Evolutionary conservation across 352 stramenopile genomes (phyloP), one percentile per base, ranked within the genome.

Genomic region (Globisporangium mamillatum): DNA sequence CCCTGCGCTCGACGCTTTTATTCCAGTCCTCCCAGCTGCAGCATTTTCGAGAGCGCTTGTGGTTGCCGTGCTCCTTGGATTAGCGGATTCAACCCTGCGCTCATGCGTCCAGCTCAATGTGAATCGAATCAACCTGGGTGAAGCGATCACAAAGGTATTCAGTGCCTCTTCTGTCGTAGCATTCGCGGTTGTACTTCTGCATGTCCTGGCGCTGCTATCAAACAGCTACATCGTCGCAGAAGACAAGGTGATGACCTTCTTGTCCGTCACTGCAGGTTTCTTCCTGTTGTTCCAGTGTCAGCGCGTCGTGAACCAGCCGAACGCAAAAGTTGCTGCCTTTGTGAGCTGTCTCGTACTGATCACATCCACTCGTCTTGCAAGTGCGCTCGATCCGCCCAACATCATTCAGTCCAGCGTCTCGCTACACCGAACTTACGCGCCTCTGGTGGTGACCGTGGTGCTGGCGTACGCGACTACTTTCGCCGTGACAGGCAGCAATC

Each of bases 141-240:
- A 0, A 36, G 46, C 57, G n/a, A 41, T 67, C 18, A 36, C 34
- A 16, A 55, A 56, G 20, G 56, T 36, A n/a, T 41, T 58, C 46
- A 68, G 69, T 36, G 65, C 64, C n/a, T 69, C 63, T 5, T 62
- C 62, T 44, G 57, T 81, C 10, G 69, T 88, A 3, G 72, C 73
- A 4, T 70, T 81, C 12, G 57, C 81, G 10, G 56, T 88, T 4
- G 75, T 92, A 24, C 61, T 93, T 14, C 64, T 93, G 32, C 88
- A 94, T 62, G 68, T 75, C 16, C 67, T 93, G 18, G 78, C 79
- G 12, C 71, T 94, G 27, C 74, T 94, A 22, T 95, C 89, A 38
- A 96, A 96, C 67, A 94, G 86, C 75, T 96, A 90, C 69, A 91
- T 96, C 32, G 82, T 94, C n/a, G 75, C 83, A 8, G 88, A 96